Conservation (phyloP, 2,329 filamentous ascomycete species). For the Venturia carpophila region DNA sequence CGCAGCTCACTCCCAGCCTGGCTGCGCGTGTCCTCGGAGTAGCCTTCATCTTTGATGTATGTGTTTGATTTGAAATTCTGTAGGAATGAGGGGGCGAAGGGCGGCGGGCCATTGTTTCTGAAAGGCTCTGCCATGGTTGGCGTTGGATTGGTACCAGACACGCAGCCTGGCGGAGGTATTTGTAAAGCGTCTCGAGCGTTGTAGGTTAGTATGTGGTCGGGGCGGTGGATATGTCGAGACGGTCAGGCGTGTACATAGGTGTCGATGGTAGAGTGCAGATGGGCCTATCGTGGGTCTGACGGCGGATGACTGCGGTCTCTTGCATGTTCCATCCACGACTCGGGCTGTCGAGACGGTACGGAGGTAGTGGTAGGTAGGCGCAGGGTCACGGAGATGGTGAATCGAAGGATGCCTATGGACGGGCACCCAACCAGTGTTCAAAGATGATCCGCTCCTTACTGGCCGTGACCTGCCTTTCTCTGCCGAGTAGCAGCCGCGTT, state of each 20-base stretch:
- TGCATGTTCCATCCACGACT: neutral
- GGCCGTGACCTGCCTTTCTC: neutral
- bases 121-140: slow-evolving; percentile 14
- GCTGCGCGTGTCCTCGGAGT: slow-evolving; percentile 64
- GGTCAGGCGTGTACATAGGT: neutral
- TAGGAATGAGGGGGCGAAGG: slow-evolving; percentile 12
- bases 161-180: slow-evolving; percentile 8
- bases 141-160: neutral
- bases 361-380: neutral
- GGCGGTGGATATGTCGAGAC: neutral
- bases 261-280: neutral
- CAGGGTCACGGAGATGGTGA: neutral
- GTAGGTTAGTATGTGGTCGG: neutral
- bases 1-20: slow-evolving; percentile 38
- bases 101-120: slow-evolving; percentile 6
- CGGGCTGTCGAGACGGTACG: neutral
- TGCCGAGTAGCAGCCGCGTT: neutral
- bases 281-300: neutral
- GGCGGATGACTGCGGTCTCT: neutral
- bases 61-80: slow-evolving; percentile 12
- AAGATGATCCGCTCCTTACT: neutral
- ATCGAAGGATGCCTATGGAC: neutral
- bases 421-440: neutral
- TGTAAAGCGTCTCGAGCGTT: neutral
- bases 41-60: slow-evolving; percentile 64